These are phyloP conservation scores for Colletotrichum lindemuthianum DNA, from an alignment of 2,329 filamentous ascomycete genomes.

Conservation along the genomic window DNA sequence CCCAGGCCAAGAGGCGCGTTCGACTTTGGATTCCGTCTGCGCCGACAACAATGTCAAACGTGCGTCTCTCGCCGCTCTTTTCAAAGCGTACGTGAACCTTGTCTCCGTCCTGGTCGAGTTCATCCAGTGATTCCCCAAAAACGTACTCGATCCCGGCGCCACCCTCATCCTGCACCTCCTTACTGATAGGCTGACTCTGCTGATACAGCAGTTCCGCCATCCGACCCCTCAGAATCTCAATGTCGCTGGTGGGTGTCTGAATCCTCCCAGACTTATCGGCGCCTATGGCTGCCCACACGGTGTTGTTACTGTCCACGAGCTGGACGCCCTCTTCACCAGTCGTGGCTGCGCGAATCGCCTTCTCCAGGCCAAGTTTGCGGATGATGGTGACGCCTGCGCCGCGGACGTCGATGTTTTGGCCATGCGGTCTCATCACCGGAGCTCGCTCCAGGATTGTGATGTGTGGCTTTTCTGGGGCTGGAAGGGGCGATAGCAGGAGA, in stretches of 20 bases:
- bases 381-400: constrained; percentile 49
- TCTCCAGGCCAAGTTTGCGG: constrained; percentile 51
- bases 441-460: constrained; percentile 54
- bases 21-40: constrained; percentile 64
- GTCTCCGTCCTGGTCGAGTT: constrained; percentile 42
- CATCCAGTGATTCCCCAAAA: constrained; percentile 44
- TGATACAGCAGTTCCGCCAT: constrained; percentile 60
- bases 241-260: constrained; percentile 63
- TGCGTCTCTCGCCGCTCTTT: constrained; percentile 49
- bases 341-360: constrained; percentile 43
- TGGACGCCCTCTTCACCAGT: constrained; percentile 57
- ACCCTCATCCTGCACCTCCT: neutral
- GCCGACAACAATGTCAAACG: constrained; percentile 63
- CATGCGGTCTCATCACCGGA: constrained; percentile 39
- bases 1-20: constrained; percentile 53
- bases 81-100: constrained; percentile 52
- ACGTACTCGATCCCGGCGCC: constrained; percentile 38
- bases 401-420: constrained; percentile 51
- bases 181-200: constrained; percentile 39
- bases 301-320: constrained; percentile 54
- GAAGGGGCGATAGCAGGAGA: constrained; percentile 11
- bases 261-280: constrained; percentile 51
- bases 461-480: constrained; percentile 11
- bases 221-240: constrained; percentile 68
- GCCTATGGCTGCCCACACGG: constrained; percentile 49